Evolutionary conservation across 768 basidiomycete genomes (phyloP).

Genomic region (Amanita exitialis): DNA sequence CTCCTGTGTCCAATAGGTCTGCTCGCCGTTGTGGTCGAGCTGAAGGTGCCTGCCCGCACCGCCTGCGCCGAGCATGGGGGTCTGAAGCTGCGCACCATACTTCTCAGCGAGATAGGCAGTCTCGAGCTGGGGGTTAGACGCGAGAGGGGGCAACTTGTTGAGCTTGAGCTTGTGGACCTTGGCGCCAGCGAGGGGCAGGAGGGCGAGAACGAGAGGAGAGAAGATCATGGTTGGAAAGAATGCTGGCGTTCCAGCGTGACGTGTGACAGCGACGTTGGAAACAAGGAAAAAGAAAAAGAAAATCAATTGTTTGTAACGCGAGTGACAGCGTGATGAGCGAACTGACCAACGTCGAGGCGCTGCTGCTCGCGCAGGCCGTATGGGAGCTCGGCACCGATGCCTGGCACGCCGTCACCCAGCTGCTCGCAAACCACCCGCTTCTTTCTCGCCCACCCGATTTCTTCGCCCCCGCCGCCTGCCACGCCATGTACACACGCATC

Average conservation of each 20-base stretch:
- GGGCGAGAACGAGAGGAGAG: constrained; percentile 28
- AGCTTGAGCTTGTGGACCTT: constrained; percentile 82
- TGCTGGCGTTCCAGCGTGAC: not conserved
- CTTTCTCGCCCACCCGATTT: constrained; percentile 49
- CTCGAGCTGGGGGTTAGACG: constrained; percentile 57
- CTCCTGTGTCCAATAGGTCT: constrained; percentile 77
- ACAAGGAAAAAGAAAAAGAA: no score
- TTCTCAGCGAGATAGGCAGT: constrained; percentile 88
- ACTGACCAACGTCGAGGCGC: constrained; percentile 44
- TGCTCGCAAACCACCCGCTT: constrained; percentile 65
- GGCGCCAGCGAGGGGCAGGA: constrained; percentile 40
- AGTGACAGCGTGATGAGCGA: constrained; percentile 17
- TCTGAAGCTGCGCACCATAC: constrained; percentile 55
- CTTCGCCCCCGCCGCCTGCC: constrained; percentile 54
- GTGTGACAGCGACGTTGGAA: not conserved
- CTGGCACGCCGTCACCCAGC: constrained; percentile 58
- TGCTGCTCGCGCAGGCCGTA: constrained; percentile 80
- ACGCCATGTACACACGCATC: constrained; percentile 52
- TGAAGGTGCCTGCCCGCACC: constrained; percentile 57
- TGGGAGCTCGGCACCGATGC: constrained; percentile 67
- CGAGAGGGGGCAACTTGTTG: constrained; percentile 65
- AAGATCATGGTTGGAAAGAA: constrained; percentile 29
- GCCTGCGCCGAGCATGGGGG: constrained; percentile 66
- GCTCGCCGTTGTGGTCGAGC: constrained; percentile 30
- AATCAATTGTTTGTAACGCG: not conserved